Base-by-base conservation (phyloP, 352 stramenopile genomes). In the Aphanomyces stellatus region DNA sequence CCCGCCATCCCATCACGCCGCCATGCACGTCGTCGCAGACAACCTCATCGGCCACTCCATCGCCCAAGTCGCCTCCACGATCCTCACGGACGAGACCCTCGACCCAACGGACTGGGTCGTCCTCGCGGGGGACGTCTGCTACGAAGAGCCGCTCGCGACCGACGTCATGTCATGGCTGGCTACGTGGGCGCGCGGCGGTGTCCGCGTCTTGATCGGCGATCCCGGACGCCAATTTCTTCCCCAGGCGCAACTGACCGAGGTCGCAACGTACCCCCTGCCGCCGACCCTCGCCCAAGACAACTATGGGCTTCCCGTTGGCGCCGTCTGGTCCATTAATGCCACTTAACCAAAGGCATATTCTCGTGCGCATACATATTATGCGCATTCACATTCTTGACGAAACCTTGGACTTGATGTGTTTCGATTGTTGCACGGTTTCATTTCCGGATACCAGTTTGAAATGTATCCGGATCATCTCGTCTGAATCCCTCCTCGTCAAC, bases 401-500 rank as follows among this genome's bases (percentile, higher is more conserved):
- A n/a, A n/a, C n/a, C n/a, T n/a, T n/a, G n/a, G n/a, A n/a, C n/a
- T n/a, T n/a, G n/a, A n/a, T n/a, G n/a, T n/a, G n/a, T n/a, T n/a
- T n/a, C n/a, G n/a, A n/a, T n/a, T n/a, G n/a, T n/a, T n/a, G n/a
- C n/a, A n/a, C n/a, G n/a, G n/a, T n/a, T n/a, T n/a, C n/a, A n/a
- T n/a, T n/a, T n/a, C n/a, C n/a, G n/a, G n/a, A n/a, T n/a, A n/a
- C n/a, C n/a, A n/a, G n/a, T n/a, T n/a, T n/a, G n/a, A n/a, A n/a
- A n/a, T n/a, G n/a, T n/a, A n/a, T n/a, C n/a, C n/a, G n/a, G 35
- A 24, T 22, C 35, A 67, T 69, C 68, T 70, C 56, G 59, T 40
- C 31, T 13, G 27, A 30, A 25, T 30, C 11, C 8, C 8, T 24
- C 46, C 7, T 53, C 22, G 25, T 11, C 11, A 53, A 53, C 25